A percentile compares a stretch with the other conserved stretches of the same genome.
phyloP scores from a whole-genome alignment of 495 filamentous ascomycete species.

The Xylaria palmicola region DNA sequence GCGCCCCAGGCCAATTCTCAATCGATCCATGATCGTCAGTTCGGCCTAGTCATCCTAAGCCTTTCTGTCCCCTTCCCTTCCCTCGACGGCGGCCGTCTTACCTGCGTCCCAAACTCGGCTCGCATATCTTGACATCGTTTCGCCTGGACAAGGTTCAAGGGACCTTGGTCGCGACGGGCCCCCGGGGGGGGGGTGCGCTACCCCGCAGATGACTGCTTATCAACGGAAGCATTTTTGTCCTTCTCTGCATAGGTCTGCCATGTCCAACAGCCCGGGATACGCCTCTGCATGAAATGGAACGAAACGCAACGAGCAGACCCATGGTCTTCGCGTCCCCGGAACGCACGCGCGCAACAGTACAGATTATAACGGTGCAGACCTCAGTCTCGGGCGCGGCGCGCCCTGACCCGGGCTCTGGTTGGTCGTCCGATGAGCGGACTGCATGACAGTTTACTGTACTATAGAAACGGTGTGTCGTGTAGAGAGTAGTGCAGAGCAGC shows the following conservation, averaged over 20 bases:
- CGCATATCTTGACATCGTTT: constrained; percentile 13
- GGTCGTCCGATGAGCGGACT: not conserved
- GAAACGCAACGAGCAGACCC: not conserved
- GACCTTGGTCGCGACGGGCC: not conserved
- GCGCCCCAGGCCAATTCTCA: not conserved
- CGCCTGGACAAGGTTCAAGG: not conserved
- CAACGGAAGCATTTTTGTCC: not conserved
- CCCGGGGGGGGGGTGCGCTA: no score
- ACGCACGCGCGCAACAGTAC: not conserved
- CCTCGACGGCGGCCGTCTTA: constrained; percentile 8
- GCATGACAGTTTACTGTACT: not conserved
- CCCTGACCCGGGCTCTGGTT: not conserved
- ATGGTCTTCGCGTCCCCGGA: not conserved
- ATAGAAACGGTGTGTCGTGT: not conserved
- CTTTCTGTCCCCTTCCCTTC: no score
- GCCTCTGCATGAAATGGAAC: constrained; percentile 9
- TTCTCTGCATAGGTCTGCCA: not conserved
- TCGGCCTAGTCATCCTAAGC: not conserved
- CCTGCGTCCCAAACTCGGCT: constrained; percentile 7
- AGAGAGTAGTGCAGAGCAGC: no score
- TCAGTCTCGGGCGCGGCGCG: not conserved
- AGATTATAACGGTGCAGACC: not conserved
- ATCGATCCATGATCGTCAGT: constrained; percentile 10
- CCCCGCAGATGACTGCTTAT: constrained; percentile 16
- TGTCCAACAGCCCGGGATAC: constrained; percentile 10